These are phyloP conservation scores for Lactarius indigo DNA, from an alignment of 768 basidiomycete genomes.

Conservation along the genomic window DNA sequence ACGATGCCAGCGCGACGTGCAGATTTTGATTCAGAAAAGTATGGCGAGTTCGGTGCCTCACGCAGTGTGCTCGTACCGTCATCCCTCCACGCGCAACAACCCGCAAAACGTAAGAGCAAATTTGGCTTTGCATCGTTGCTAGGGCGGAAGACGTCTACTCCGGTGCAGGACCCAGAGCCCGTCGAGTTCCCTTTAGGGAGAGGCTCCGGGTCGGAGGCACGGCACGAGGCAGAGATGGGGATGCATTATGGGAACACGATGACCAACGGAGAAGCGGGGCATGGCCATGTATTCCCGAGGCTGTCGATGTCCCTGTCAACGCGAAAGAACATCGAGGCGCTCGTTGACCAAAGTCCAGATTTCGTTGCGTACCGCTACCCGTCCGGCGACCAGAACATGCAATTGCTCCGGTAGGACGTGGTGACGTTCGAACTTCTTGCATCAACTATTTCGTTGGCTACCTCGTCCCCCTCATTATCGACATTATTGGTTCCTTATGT, in stretches of 20 bases:
- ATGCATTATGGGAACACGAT: conserved; percentile 52
- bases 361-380: conserved; percentile 89
- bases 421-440: background rate
- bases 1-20: conserved; percentile 38
- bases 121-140: conserved; percentile 67
- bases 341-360: conserved; percentile 81
- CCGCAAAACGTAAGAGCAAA: conserved; percentile 65
- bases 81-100: conserved; percentile 2
- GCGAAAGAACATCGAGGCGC: conserved; percentile 68
- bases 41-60: conserved; percentile 73
- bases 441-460: background rate
- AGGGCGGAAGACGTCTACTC: conserved; percentile 47
- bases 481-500: conserved; percentile 12
- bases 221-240: conserved; percentile 45
- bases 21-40: conserved; percentile 35
- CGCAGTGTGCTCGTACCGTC: conserved; percentile 49
- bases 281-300: conserved; percentile 40
- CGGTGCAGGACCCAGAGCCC: conserved; percentile 18
- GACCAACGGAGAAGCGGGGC: conserved; percentile 41
- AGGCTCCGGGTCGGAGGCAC: conserved; percentile 32
- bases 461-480: conserved; percentile 1
- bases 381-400: conserved; percentile 66
- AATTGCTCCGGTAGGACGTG: conserved; percentile 46
- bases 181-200: conserved; percentile 29
- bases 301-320: conserved; percentile 54